Conservation (phyloP, 2,329 filamentous ascomycete species). For the Lithohypha guttulata region DNA sequence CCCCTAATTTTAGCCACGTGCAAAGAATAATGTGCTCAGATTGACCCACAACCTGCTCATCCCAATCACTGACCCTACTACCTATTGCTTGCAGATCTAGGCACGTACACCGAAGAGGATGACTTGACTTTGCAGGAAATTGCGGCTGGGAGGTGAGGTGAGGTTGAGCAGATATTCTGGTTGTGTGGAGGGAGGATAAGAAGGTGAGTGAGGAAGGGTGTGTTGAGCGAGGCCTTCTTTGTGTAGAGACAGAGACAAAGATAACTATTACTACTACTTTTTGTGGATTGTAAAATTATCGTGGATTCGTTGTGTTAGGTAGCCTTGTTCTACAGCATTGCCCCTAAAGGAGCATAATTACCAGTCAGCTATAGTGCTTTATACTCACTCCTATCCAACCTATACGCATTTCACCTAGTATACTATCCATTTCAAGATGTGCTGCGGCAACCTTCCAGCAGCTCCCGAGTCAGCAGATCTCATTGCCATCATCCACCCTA, state of each 20-base stretch:
- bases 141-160: not conserved
- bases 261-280: no score
- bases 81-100: not conserved
- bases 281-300: no score
- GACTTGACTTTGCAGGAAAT: not conserved
- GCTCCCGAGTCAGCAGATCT: slow-evolving; percentile 19
- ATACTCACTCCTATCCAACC: no score
- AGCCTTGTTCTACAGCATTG: no score
- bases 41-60: not conserved
- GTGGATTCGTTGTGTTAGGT: no score
- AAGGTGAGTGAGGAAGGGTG: no score
- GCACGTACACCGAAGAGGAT: not conserved
- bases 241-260: no score
- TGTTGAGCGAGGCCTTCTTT: no score
- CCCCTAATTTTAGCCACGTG: not conserved
- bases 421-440: slow-evolving; percentile 5
- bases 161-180: not conserved
- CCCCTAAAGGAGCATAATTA: no score
- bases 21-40: not conserved
- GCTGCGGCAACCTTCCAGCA: slow-evolving; percentile 14
- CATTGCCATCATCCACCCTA: slow-evolving; percentile 20
- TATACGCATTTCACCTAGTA: no score
- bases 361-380: no score
- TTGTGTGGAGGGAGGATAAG: not conserved
- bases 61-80: not conserved